Base-by-base conservation (phyloP, 2,329 filamentous ascomycete species). In the Trichoderma koningiopsis region DNA sequence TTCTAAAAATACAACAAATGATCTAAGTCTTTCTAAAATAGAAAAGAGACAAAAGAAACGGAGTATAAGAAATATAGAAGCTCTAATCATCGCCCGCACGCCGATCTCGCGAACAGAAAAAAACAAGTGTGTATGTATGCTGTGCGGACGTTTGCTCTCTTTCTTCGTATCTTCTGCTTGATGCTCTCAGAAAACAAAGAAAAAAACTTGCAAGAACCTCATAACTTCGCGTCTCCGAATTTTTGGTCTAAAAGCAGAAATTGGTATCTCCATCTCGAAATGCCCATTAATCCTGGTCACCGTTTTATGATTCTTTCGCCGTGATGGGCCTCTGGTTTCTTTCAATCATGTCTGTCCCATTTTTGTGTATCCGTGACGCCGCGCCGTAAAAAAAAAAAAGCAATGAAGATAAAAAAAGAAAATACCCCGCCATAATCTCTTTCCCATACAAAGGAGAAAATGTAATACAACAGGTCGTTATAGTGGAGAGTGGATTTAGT, bases 41-140 rank as follows among this genome's bases (percentile, higher is more conserved):
- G 33, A 33, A 11, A 55, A 33, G 16, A 16, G 27, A 55, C 19
- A 35, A 33, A 35, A 6, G 33, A 35, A 55, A 37, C 19, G 27
- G 16, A 29, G 52, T 8, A 13, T 40, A 55, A 37, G 27, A 27
- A 37, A 40, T n/a, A 43, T 22, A 31, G 7, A 65, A 37, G 43
- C 35, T 67, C 63, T 52, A n/a, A 67, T 58, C 53, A 58, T 67
- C 29, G 63, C 63, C 55, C 55, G 63, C 63, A 67, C 63, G 63
- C 63, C 59, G 63, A 24, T 33, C 43, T 24, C 53, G 57, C 47
- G 62, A 65, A 35, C 7, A 59, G 33, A 22, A 43, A 43, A 43
- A 43, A 14, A 43, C n/a, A 65, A 47, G 10, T 22, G 59, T 33
- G 56, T 64, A 49, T 52, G 52, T 33, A 64, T 64, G 61, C 61